These are phyloP conservation scores for Cytauxzoon felis DNA, from an alignment of 169 alveolate species.

Conservation along the genomic window DNA sequence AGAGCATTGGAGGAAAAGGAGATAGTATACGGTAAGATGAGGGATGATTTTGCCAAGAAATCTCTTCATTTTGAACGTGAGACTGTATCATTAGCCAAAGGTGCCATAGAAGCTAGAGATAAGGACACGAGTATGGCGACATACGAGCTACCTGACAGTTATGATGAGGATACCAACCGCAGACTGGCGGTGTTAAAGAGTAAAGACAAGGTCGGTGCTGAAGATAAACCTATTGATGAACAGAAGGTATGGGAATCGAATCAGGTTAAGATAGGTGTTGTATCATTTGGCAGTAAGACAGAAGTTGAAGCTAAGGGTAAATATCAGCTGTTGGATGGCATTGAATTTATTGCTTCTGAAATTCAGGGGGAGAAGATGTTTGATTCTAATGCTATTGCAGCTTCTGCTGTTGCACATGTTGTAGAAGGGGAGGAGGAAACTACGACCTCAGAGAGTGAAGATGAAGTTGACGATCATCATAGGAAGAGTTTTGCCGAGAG, in stretches of 20 bases:
- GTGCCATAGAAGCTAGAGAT: constrained; percentile 79
- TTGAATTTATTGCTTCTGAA: constrained; percentile 39
- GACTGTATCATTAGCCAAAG: constrained; percentile 83
- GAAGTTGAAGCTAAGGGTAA: neutral
- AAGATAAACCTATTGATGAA: constrained; percentile 19
- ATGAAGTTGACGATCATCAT: constrained; percentile 14
- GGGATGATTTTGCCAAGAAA: constrained; percentile 61
- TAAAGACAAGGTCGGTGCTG: constrained; percentile 13
- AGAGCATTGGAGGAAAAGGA: constrained; percentile 84
- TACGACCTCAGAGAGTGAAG: constrained; percentile 2
- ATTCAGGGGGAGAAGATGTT: constrained; percentile 41
- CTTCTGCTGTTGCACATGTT: constrained; percentile 25
- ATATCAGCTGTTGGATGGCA: constrained; percentile 19
- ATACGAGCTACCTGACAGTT: constrained; percentile 82
- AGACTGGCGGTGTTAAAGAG: constrained; percentile 38
- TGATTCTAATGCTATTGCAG: constrained; percentile 42
- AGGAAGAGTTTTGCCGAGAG: constrained; percentile 42
- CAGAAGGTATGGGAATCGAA: constrained; percentile 44
- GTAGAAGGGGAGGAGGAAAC: constrained; percentile 12
- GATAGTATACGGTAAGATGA: constrained; percentile 71
- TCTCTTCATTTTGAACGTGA: constrained; percentile 81
- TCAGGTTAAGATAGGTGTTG: constrained; percentile 42
- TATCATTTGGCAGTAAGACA: neutral
- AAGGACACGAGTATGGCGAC: constrained; percentile 68
- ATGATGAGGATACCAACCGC: constrained; percentile 78